These are phyloP conservation scores for Tulasnella sp. DNA, from an alignment of 768 basidiomycete genomes.

Conservation along the genomic window DNA sequence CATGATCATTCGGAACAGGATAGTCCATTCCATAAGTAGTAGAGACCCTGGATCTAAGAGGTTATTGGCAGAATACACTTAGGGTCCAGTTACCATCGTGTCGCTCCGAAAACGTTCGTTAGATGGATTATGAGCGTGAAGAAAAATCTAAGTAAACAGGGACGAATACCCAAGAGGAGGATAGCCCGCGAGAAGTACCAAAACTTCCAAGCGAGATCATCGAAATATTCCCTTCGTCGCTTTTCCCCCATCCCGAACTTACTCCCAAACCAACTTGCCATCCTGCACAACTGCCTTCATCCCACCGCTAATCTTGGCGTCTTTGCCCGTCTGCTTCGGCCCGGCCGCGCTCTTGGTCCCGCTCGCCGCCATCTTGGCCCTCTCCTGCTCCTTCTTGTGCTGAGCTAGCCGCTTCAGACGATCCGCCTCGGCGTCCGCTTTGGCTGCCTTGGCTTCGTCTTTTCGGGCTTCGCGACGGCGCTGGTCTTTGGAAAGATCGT, in stretches of 20 bases:
- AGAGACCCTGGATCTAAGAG: no score
- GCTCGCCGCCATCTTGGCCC: constrained; percentile 34
- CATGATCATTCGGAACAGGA: no score
- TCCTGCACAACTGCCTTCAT: constrained; percentile 18
- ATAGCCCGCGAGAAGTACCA: no score
- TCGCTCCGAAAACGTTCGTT: no score
- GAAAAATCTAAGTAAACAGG: no score
- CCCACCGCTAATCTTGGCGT: constrained; percentile 16
- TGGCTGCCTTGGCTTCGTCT: constrained; percentile 47
- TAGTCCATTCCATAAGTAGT: no score
- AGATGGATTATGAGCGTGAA: no score
- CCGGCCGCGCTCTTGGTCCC: background rate
- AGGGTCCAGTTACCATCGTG: no score
- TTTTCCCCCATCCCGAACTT: background rate
- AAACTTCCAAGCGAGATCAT: no score
- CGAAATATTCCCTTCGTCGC: no score
- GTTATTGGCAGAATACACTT: no score
- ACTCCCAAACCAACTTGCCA: constrained; percentile 19
- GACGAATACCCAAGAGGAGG: no score
- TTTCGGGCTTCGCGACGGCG: constrained; percentile 52
- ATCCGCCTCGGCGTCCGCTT: constrained; percentile 42
- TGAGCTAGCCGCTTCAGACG: constrained; percentile 40
- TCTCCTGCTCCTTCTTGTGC: constrained; percentile 53
- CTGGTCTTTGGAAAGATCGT: constrained; percentile 49
- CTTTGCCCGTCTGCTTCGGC: background rate